These are phyloP conservation scores for Aquilaria yunnanensis DNA, from an alignment of 345 rosid genomes.

Conservation along the genomic window DNA sequence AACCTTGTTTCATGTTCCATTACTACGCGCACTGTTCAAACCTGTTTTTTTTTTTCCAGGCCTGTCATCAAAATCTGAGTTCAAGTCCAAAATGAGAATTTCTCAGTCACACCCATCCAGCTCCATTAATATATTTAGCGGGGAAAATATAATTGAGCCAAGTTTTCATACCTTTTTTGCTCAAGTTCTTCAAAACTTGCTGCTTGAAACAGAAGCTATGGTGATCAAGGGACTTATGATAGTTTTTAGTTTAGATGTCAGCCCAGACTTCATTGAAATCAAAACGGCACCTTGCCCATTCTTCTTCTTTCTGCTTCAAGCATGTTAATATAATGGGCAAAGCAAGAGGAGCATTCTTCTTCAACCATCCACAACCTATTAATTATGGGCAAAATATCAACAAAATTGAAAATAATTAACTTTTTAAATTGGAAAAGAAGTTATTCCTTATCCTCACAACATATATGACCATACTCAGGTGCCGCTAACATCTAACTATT, in stretches of 20 bases:
- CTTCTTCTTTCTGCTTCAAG: slow-evolving; percentile 95
- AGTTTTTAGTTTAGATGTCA: slow-evolving; percentile 87
- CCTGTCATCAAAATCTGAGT: too few species aligned
- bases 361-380: slow-evolving; percentile 62
- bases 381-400: too few species aligned
- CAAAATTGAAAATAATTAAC: too few species aligned
- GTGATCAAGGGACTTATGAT: slow-evolving; percentile 94
- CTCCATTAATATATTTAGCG: background rate
- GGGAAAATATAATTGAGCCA: background rate
- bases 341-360: slow-evolving; percentile 80
- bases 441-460: too few species aligned
- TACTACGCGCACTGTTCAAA: too few species aligned
- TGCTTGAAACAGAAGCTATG: slow-evolving; percentile 98
- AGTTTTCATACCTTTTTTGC: slow-evolving; percentile 63
- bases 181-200: slow-evolving; percentile 87
- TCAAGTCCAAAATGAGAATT: too few species aligned
- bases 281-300: slow-evolving; percentile 87
- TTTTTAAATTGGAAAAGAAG: too few species aligned
- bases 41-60: too few species aligned
- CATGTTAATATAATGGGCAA: slow-evolving; percentile 91
- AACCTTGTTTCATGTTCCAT: too few species aligned
- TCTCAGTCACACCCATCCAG: slow-evolving; percentile 1
- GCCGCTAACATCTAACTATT: too few species aligned
- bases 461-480: too few species aligned
- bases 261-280: slow-evolving; percentile 99